These are phyloP conservation scores for Scedosporium aurantiacum DNA, from an alignment of 2,329 filamentous ascomycete species.

Conservation along the genomic window DNA sequence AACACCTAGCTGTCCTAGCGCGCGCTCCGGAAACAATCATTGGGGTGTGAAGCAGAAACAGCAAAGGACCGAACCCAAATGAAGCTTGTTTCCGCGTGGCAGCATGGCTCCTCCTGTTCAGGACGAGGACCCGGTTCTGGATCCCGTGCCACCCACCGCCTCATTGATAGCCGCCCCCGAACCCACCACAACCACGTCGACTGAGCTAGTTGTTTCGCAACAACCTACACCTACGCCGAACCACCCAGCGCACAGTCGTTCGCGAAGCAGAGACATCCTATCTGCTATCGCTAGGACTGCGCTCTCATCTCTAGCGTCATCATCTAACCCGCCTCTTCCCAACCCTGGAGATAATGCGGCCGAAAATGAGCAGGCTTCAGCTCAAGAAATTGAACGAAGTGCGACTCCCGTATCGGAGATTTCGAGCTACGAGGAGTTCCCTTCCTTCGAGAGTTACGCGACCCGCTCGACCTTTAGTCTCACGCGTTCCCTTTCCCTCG, in stretches of 20 bases:
- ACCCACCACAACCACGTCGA: conserved; percentile 1
- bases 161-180: not conserved
- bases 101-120: not conserved
- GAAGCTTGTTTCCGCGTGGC: not conserved
- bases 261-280: not conserved
- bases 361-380: not conserved
- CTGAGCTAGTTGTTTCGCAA: not conserved
- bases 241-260: not conserved
- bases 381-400: not conserved
- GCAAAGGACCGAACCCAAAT: not conserved
- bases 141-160: not conserved
- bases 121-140: not conserved
- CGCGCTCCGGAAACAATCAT: not conserved
- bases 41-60: not conserved
- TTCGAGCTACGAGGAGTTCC: conserved; percentile 1
- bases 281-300: not conserved
- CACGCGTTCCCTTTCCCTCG: not conserved
- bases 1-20: not conserved
- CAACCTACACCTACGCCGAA: not conserved
- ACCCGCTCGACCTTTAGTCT: conserved; percentile 1
- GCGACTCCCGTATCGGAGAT: not conserved
- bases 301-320: not conserved
- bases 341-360: not conserved
- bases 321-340: not conserved
- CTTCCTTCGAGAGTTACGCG: conserved; percentile 4